Percentiles rank a stretch among this genome's conserved stretches.
These are phyloP conservation scores for Serendipita vermifera DNA, from an alignment of 768 basidiomycete genomes.

Conservation along the genomic window DNA sequence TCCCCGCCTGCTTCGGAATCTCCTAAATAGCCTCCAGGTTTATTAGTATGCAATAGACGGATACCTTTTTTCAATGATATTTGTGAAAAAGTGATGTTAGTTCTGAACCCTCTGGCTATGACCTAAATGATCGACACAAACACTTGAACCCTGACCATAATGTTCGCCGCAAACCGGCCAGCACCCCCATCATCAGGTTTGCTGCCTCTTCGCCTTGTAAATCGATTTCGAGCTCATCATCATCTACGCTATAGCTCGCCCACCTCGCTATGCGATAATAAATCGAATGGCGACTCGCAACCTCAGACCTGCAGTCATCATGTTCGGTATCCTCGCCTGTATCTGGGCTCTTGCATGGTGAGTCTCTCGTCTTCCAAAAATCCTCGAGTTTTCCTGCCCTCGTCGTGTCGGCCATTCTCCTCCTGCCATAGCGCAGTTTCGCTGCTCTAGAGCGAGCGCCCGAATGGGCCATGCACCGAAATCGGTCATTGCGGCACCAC, in stretches of 20 bases:
- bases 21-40: background rate
- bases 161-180: no score
- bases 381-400: background rate
- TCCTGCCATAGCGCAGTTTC: background rate
- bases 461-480: background rate
- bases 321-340: constrained; percentile 22
- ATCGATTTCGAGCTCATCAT: no score
- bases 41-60: no score
- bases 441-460: background rate
- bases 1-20: background rate
- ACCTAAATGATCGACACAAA: no score
- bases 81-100: no score
- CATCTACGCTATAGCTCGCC: constrained; percentile 29
- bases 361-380: constrained; percentile 21
- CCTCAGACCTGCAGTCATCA: constrained; percentile 47
- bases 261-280: constrained; percentile 49
- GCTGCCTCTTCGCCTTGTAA: no score
- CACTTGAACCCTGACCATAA: no score
- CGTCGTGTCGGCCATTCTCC: background rate
- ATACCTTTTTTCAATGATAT: no score
- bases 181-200: no score
- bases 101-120: no score
- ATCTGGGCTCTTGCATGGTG: constrained; percentile 55
- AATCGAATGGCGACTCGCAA: constrained; percentile 42
- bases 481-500: constrained; percentile 45